phyloP scores from a whole-genome alignment of 2,329 filamentous ascomycete species.

The Phialocephala subalpina region DNA sequence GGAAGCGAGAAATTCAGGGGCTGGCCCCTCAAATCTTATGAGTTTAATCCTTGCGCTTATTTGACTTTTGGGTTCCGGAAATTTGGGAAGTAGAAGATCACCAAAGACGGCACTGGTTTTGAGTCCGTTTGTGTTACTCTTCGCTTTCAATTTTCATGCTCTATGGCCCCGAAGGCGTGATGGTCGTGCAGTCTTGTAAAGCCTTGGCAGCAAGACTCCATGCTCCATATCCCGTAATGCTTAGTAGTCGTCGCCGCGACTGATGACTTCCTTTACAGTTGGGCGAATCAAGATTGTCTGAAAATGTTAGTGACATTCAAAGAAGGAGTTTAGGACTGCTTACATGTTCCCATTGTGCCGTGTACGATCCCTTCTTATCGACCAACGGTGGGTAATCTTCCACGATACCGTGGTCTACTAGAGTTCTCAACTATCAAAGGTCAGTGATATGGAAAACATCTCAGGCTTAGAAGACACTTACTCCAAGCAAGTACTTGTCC shows the following conservation, averaged over 20 bases:
- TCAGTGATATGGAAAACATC: constrained; percentile 39
- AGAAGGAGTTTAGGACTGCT: constrained; percentile 21
- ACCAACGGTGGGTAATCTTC: constrained; percentile 89
- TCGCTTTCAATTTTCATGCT: constrained; percentile 3
- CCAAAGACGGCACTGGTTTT: not conserved
- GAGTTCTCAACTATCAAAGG: constrained; percentile 74
- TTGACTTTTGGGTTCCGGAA: not conserved
- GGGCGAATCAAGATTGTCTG: constrained; percentile 81
- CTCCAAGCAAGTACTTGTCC: constrained; percentile 91
- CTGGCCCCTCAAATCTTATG: constrained; percentile 6
- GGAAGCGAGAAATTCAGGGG: constrained; percentile 7
- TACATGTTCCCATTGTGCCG: constrained; percentile 94
- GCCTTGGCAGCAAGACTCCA: not conserved
- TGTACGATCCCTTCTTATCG: constrained; percentile 94
- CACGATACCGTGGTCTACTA: constrained; percentile 84
- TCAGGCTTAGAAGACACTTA: constrained; percentile 52
- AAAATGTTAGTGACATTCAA: constrained; percentile 15
- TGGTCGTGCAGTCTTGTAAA: not conserved
- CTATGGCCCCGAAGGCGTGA: not conserved
- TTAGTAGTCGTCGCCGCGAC: constrained; percentile 84
- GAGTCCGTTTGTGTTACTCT: not conserved
- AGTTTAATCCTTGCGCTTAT: not conserved
- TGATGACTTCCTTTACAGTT: constrained; percentile 87
- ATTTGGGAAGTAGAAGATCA: not conserved
- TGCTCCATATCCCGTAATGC: not conserved